Conservation (phyloP, 495 filamentous ascomycete species). For the Jackrogersella multiformis region DNA sequence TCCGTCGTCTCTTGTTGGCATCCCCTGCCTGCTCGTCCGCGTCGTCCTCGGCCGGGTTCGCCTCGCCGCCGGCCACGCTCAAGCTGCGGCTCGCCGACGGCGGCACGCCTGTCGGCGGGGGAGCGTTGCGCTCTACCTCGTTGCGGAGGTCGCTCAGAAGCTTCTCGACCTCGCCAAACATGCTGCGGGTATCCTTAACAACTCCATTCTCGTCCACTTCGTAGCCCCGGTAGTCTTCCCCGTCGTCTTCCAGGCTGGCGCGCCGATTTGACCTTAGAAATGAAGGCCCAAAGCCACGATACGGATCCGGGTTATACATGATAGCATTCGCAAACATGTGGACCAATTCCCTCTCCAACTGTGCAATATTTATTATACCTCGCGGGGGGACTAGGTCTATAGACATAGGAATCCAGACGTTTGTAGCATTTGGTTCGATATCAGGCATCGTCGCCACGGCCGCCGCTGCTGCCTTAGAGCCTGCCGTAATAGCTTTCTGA, state of each 20-base stretch:
- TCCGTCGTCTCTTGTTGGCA: constrained; percentile 40
- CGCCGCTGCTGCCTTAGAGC: constrained; percentile 75
- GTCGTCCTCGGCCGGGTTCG: constrained; percentile 41
- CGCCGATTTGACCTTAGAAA: constrained; percentile 56
- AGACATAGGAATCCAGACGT: constrained; percentile 71
- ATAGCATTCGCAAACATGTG: constrained; percentile 97
- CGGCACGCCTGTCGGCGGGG: constrained; percentile 31
- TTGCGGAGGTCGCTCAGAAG: constrained; percentile 60
- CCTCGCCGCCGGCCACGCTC: constrained; percentile 41
- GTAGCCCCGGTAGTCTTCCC: constrained; percentile 59
- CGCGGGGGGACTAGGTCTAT: constrained; percentile 84
- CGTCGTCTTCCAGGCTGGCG: constrained; percentile 46
- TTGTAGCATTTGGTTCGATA: constrained; percentile 56
- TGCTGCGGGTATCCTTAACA: constrained; percentile 81
- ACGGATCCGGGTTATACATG: constrained; percentile 90
- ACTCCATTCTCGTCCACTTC: constrained; percentile 79
- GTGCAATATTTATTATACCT: constrained; percentile 91
- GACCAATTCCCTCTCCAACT: constrained; percentile 94
- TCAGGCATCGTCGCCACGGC: constrained; percentile 63
- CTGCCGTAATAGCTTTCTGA: constrained; percentile 77
- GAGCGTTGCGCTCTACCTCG: constrained; percentile 45
- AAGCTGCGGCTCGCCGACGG: constrained; percentile 43
- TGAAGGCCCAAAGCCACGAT: constrained; percentile 70
- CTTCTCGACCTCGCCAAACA: constrained; percentile 81
- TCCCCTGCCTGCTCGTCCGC: constrained; percentile 42